These are phyloP conservation scores for Rhodamnia argentea DNA, from an alignment of 345 rosid genomes.

Conservation along the genomic window DNA sequence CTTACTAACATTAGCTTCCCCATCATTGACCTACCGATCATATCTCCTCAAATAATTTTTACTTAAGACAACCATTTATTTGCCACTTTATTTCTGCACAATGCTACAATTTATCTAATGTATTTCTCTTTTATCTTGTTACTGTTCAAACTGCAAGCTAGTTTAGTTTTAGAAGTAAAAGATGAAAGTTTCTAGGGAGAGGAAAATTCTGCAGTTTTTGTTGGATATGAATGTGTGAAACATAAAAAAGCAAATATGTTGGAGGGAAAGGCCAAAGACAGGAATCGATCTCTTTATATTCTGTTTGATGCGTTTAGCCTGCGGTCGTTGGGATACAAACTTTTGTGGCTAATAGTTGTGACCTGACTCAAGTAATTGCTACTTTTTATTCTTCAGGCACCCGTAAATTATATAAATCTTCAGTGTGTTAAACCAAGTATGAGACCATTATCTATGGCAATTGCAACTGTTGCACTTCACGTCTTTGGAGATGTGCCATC, in stretches of 20 bases:
- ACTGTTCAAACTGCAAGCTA: not conserved
- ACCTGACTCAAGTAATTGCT: not conserved
- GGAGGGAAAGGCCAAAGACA: not conserved
- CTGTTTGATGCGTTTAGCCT: not conserved
- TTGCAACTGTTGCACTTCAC: conserved; percentile 50
- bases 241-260: not conserved
- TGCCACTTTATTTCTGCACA: not conserved
- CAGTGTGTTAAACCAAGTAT: conserved; percentile 53
- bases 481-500: conserved; percentile 61
- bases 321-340: not conserved
- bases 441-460: conserved; percentile 53
- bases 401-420: conserved; percentile 43
- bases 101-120: not conserved
- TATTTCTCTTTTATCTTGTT: not conserved
- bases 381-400: conserved; percentile 25
- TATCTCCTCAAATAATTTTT: not conserved
- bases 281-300: not conserved
- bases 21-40: not conserved
- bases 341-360: not conserved
- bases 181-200: not conserved
- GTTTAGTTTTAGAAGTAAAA: not conserved
- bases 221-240: not conserved
- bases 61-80: not conserved
- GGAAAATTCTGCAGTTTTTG: not conserved
- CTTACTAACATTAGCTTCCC: not conserved